Conservation (phyloP, 1,284 basidiomycete species). For the Grifola frondosa region DNA sequence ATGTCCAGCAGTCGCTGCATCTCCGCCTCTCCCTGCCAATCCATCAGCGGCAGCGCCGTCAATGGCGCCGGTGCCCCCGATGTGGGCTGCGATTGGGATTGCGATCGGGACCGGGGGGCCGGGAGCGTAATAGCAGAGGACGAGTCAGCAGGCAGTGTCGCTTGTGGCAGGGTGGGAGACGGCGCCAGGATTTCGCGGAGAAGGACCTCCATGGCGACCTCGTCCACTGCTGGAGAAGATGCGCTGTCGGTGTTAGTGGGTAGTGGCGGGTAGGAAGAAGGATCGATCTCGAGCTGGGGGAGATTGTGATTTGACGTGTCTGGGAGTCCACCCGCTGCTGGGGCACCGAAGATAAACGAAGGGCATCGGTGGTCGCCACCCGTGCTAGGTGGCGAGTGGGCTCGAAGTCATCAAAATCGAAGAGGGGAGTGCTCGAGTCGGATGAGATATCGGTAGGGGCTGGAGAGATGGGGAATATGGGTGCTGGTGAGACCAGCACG, state of each 20-base stretch:
- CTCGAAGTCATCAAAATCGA: slow-evolving; percentile 42
- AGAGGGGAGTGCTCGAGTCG: slow-evolving; percentile 29
- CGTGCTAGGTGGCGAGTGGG: slow-evolving; percentile 93
- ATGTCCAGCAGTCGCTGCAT: slow-evolving; percentile 63
- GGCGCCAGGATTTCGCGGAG: slow-evolving; percentile 67
- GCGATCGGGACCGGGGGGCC: slow-evolving; percentile 15
- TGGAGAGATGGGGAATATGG: slow-evolving; percentile 49
- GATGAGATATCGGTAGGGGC: slow-evolving; percentile 46
- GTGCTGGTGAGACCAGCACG: slow-evolving; percentile 31
- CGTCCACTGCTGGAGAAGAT: slow-evolving; percentile 42
- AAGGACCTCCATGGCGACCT: slow-evolving; percentile 60
- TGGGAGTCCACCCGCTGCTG: slow-evolving; percentile 82
- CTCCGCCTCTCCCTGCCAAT: slow-evolving; percentile 50
- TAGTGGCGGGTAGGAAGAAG: slow-evolving; percentile 21
- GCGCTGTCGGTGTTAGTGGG: slow-evolving; percentile 18
- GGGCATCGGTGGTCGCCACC: slow-evolving; percentile 76
- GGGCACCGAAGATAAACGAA: slow-evolving; percentile 61
- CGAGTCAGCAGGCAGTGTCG: slow-evolving; percentile 31
- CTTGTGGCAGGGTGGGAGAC: slow-evolving; percentile 42
- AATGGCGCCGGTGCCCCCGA: slow-evolving; percentile 24
- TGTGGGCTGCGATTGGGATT: slow-evolving; percentile 18
- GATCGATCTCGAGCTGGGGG: slow-evolving; percentile 28
- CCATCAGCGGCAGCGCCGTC: slow-evolving; percentile 23
- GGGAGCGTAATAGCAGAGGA: slow-evolving; percentile 5
- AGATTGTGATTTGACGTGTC: slow-evolving; percentile 29